phyloP scores from a whole-genome alignment of 2,329 filamentous ascomycete species.

The Talaromyces sp. region DNA sequence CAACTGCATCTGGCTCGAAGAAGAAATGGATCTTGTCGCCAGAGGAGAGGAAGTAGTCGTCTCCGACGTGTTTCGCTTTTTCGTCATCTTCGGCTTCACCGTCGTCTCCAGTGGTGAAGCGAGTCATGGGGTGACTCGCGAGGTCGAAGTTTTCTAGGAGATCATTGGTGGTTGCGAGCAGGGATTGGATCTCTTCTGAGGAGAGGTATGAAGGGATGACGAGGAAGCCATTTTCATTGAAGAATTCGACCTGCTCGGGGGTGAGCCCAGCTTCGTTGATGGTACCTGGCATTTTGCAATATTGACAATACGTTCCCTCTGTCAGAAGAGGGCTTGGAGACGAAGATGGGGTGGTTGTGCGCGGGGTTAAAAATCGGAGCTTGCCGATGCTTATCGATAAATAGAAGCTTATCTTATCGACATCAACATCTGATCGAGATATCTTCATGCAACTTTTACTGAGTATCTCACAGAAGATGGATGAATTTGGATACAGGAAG shows the following conservation, averaged over 20 bases:
- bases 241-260: slow-evolving; percentile 65
- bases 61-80: slow-evolving; percentile 69
- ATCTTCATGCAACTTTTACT: too few species aligned
- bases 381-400: slow-evolving; percentile 9
- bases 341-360: neutral
- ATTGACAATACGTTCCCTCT: too few species aligned
- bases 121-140: slow-evolving; percentile 84
- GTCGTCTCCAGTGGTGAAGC: slow-evolving; percentile 81
- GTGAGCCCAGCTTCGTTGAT: slow-evolving; percentile 58
- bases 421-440: too few species aligned
- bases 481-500: too few species aligned
- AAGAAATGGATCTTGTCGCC: slow-evolving; percentile 95
- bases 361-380: slow-evolving; percentile 8
- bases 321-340: neutral
- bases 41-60: slow-evolving; percentile 87
- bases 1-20: slow-evolving; percentile 91
- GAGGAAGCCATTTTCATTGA: slow-evolving; percentile 83
- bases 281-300: slow-evolving; percentile 3
- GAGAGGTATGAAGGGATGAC: slow-evolving; percentile 75
- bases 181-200: slow-evolving; percentile 59
- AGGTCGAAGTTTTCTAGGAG: slow-evolving; percentile 75
- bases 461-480: too few species aligned
- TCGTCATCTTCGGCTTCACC: slow-evolving; percentile 45
- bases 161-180: slow-evolving; percentile 70
- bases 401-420: neutral